Evolutionary conservation across 75 land plant genomes (phyloP), one percentile per base, ranked within the genome.

Genomic region (Adiantum capillusveneris): DNA sequence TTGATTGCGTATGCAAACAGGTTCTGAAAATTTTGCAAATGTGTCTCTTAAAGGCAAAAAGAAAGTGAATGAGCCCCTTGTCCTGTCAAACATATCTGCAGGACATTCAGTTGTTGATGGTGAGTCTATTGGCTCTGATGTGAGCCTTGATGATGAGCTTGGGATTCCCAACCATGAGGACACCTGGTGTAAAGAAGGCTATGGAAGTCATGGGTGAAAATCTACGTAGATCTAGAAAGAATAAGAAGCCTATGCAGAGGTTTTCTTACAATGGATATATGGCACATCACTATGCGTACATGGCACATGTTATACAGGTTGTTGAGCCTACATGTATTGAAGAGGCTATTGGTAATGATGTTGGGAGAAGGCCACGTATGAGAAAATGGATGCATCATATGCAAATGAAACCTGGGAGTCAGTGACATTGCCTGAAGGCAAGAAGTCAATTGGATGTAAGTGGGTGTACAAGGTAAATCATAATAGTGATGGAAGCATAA

Each of bases 281-380:
- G 7, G 42, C 42, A 39, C 42, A 13, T 9, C 42, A 39, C 42
- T 39, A 39, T 13, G 42, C 42, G 13, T 39, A 39, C 13, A 39
- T 7, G 42, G 7, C 42, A 7, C 7, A 39, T 9, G 42, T 39
- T 39, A 13, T 39, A 39, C 42, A 39, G 13, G 42, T 9, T 39
- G 42, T 39, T 39, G 42, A 39, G 42, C 42, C 42, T 39, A 39
- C 42, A 39, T 39, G 42, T 39, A 9, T 39, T 39, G 42, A 39
- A 9, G 42, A 39, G 42, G 42, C 42, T 13, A 39, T 39, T 39
- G 42, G 42, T 13, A 39, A 39, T 39, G 13, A 13, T 9, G 13
- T 39, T 39, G 42, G 42, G 42, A 39, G 42, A 39, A 39, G 13
- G 42, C 42, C 13, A 39, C 13, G 42, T 39, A 39, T 39, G 42